Base-by-base conservation (phyloP, 805 yeast species). In the Ogataea nonfermentans region DNA sequence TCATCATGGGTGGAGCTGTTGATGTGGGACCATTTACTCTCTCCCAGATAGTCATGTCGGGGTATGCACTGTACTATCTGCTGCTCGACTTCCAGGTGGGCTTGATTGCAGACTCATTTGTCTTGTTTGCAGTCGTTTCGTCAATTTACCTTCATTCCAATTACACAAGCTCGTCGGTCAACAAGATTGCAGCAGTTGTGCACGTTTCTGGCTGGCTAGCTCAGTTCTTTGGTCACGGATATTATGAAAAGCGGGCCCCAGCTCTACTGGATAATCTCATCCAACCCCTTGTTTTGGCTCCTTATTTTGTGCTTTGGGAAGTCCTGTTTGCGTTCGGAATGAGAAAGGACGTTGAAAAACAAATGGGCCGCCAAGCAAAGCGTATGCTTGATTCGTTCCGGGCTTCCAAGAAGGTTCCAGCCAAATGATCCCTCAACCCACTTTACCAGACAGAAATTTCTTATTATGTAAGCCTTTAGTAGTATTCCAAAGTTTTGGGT, bases 271-370 rank as follows among this genome's bases (percentile, higher is more conserved):
- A 90, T 53, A 90, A 82, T 56, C 66, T 88, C 31, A 65, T 81
- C 4, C 97, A 89, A 56, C 93, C 97, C 4, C 59, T 91, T 13
- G 88, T 91, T 0, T 67, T 90, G 46, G 98, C 98, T 1, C 98
- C 98, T 1, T 88, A 77, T 55, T 90, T 91, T 58, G 95, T 89
- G 4, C 66, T 81, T 10, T 86, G 81, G 59, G 98, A 93, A 59
- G 55, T 82, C 3, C 71, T 85, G 10, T 86, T 87, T 52, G 59
- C 65, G 40, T 51, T 79, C n/a, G 96, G 96, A 0, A 74, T 65
- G 53, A 70, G 78, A 50, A 61, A 61, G 37, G 76, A 73, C 19
- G 60, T 82, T 39, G 68, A 78, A 43, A 67, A 63, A 40, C 51
- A 57, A 5, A 77, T 83, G 71, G 71, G 74, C 40, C 61, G 55